Base-by-base conservation (phyloP, 192 early-diverging fungal genomes). In the Phycomyces blakesleeanus region DNA sequence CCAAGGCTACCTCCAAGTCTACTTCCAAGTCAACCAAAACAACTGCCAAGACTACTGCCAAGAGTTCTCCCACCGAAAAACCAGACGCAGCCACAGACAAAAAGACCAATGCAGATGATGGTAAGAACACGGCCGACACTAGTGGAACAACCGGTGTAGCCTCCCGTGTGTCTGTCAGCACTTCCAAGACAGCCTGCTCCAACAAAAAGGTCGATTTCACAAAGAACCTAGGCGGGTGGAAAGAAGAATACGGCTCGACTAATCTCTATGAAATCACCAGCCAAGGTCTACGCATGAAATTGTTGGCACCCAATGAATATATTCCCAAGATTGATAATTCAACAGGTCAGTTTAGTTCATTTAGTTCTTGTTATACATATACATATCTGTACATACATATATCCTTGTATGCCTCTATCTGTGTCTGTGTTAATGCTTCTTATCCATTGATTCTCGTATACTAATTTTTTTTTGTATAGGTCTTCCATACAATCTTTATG, bases 401-500 rank as follows among this genome's bases (percentile, higher is more conserved):
- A n/a, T n/a, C n/a, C n/a, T n/a, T n/a, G n/a, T n/a, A n/a, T n/a
- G n/a, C n/a, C n/a, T n/a, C n/a, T n/a, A n/a, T n/a, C n/a, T n/a
- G n/a, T n/a, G n/a, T n/a, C n/a, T n/a, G n/a, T n/a, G n/a, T n/a
- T n/a, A n/a, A n/a, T n/a, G n/a, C n/a, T n/a, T n/a, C n/a, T n/a
- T n/a, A n/a, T n/a, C n/a, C n/a, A n/a, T n/a, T n/a, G n/a, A n/a
- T n/a, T n/a, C n/a, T n/a, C n/a, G n/a, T n/a, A n/a, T n/a, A n/a
- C n/a, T n/a, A n/a, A 10, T 41, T 41, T 41, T 41, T 41, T 41
- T 10, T 41, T 41, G 14, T 41, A 41, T 10, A 47, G 44, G 18
- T 3, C 18, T 63, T 12, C 61, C 61, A 51, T 68, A 61, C 50
- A 68, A 68, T 44, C 20, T 15, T 7, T 18, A 37, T 16, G 56